Base-by-base conservation (phyloP, 2,329 filamentous ascomycete genomes). In the Xylariaceae sp. region DNA sequence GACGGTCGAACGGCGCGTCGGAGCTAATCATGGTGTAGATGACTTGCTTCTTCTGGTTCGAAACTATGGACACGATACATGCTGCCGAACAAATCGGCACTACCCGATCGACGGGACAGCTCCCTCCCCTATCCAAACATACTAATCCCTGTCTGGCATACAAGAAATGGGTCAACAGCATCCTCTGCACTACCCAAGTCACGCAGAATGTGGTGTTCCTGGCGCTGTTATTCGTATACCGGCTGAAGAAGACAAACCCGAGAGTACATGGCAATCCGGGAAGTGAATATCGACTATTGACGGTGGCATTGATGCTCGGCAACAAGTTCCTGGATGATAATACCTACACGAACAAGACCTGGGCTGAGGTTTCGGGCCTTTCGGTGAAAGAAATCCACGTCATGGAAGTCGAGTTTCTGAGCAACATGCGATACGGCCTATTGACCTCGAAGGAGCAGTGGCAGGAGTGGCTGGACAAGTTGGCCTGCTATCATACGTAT, bases 321-420 rank as follows among this genome's bases (percentile, higher is more conserved):
- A 99, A 99, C 72, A 99, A 99, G 76, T 99, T 97, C 69, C 76
- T 99, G 64, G 94, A 99, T 68, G 94, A 99, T 71, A 99, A 97
- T 70, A 97, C 94, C 0, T 99, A 99, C 72, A 97, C 94, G 36
- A 99, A 99, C 76, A 96, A 97, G 77, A 99, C 94, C 0, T 99
- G 94, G 94, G 94, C 92, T 2, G 94, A 99, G 65, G 94, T 99
- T 10, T 97, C 94, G 0, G 88, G 89, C 42, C 96, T 99, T 57
- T 85, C 89, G 1, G 92, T 97, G 12, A 85, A 87, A 56, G 94
- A 99, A 71, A 96, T 99, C 48, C 94, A 99, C 69, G 88, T 96
- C 42, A 99, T 99, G 94, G 94, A 99, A 70, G 94, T 99, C n/a
- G 94, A 99, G 70, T 99, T 99, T 65, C 77, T 99, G 59, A 96